Base-by-base conservation (phyloP, 306 rosid species). In the Vigna nakashimae region DNA sequence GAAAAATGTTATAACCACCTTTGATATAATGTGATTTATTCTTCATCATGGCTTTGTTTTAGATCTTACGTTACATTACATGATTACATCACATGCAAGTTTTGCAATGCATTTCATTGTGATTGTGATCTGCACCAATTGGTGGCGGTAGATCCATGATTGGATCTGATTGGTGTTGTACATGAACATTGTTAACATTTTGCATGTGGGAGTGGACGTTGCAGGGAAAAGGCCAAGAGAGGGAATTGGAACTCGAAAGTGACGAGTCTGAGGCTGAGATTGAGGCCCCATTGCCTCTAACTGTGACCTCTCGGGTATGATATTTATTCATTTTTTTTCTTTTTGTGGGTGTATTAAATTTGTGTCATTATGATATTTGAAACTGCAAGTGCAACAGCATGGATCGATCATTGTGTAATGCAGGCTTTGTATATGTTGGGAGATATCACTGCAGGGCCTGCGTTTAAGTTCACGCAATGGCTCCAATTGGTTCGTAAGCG, bases 371-470 rank as follows among this genome's bases (percentile, higher is more conserved):
- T 70, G 67, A 57, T 55, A 26, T 75, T 45, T 70, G 73, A 57
- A 65, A 26, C 14, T 70, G 82, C 10, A n/a, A 78, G 63, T 11
- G 14, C 50, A 45, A 11, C 4, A 11, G 50, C 50, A 11, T 45
- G 20, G 46, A 32, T 65, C 28, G 4, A 46, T 67, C 7, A 55
- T 70, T 77, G 14, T 78, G 26, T 70, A 67, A 48, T 88, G 80
- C 89, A 95, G 98, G 91, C 68, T 24, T 84, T 91, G 88, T 91
- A 88, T 80, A 88, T 92, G 98, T 87, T 92, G 94, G 97, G 92
- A 63, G 99, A 92, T 82, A 84, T 92, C 40, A 49, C 97, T 50
- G 63, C 97, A 15, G 98, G 94, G 80, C 92, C 94, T 34, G 93
- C 96, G 73, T 87, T 84, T 82, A 87, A 84, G 73, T 87, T 95